Evolutionary conservation across 148 eudicot species (phyloP), one percentile per base, ranked within the genome.

Genomic region (Vaccinium corymbosum): DNA sequence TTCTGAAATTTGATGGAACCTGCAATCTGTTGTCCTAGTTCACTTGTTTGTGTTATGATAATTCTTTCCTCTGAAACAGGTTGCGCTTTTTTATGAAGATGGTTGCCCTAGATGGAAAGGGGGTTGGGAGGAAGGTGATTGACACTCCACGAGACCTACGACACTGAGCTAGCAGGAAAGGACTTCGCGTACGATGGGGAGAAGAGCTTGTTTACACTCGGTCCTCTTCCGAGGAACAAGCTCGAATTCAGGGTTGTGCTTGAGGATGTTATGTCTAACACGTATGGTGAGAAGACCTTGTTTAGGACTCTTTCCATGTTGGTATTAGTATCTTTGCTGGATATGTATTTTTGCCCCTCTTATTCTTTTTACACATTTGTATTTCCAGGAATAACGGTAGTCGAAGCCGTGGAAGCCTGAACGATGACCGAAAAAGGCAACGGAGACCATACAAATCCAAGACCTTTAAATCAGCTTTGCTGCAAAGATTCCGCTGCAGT

Each of bases 401-500:
- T 80, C 13, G 84, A 13, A 91, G 91, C 71, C 94, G 94, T 66
- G 93, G 89, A 15, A 88, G 91, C 70, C 89, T 92, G 0, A 88
- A 92, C 0, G 57, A 27, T 77, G 98, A 93, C 71, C 70, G 84
- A 50, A 96, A 94, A 86, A 91, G 95, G 84, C 7, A 90, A 11
- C 83, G 94, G 42, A 91, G 97, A 0, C 94, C 94, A 0, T 93
- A 90, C 76, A 91, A 90, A 49, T 88, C 98, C 0, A 96, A 96
- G 79, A 90, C 93, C 1, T 92, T 87, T 84, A 96, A 93, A 91
- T 96, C 2, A 94, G 94, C 82, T 96, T 89, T 84, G 98, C 98
- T 61, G 99, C 99, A 0, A 96, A 94, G 73, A 96, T 96, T 25
- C 98, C 94, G 0, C 92, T 94, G 94, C 97, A 96, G 86, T 95